phyloP scores from a whole-genome alignment of 305 asterid genomes.

The Andrographis paniculata region DNA sequence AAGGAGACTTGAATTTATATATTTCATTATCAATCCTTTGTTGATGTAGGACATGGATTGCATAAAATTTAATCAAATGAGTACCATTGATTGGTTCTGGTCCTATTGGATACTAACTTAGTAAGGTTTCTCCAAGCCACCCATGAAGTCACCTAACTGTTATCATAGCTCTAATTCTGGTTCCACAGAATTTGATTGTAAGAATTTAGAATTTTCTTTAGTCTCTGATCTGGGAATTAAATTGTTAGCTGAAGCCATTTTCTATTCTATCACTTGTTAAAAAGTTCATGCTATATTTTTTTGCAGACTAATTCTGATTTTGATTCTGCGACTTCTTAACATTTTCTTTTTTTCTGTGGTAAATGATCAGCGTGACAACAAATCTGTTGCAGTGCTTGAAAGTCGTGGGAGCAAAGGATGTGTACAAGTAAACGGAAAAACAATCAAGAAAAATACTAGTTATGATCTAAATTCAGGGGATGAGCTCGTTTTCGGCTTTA shows the following conservation, averaged over 20 bases:
- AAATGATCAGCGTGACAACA: slow-evolving; percentile 57
- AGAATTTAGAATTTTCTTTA: too few relatives aligned
- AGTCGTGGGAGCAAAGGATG: slow-evolving; percentile 67
- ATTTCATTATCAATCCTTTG: neutral
- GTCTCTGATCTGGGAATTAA: neutral
- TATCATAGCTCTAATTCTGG: too few relatives aligned
- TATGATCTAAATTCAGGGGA: slow-evolving; percentile 75
- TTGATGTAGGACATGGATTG: neutral
- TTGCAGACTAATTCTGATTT: neutral
- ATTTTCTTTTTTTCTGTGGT: slow-evolving; percentile 21
- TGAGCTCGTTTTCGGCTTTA: slow-evolving; percentile 68
- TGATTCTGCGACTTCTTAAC: slow-evolving; percentile 17
- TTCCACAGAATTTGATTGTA: too few relatives aligned
- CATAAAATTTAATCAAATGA: too few relatives aligned
- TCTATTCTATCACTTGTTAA: neutral
- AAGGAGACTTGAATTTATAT: neutral
- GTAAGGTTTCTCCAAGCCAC: too few relatives aligned
- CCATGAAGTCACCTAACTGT: too few relatives aligned
- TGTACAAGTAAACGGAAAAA: slow-evolving; percentile 74
- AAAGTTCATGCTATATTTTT: slow-evolving; percentile 3
- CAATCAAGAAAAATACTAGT: slow-evolving; percentile 42
- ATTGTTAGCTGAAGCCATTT: neutral
- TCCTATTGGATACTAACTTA: too few relatives aligned
- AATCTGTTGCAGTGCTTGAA: slow-evolving; percentile 67
- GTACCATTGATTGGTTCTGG: too few relatives aligned